Evolutionary conservation across 2,329 filamentous ascomycete genomes (phyloP).

Genomic region (Penicillium sp.): DNA sequence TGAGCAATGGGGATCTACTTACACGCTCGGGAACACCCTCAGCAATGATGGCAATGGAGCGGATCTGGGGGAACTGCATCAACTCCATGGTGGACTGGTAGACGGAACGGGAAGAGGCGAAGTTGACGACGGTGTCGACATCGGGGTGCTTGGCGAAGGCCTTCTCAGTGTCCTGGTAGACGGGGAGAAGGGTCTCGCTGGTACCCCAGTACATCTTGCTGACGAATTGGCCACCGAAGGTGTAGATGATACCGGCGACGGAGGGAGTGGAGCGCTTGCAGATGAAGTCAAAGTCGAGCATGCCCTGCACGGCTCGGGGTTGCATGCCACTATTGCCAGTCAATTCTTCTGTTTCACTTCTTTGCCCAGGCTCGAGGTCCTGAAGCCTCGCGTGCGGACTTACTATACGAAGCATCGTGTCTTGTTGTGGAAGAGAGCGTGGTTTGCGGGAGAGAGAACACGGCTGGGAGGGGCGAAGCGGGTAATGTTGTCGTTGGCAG

Average conservation of each 20-base stretch:
- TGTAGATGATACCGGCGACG: constrained; percentile 99
- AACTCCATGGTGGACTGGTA: constrained; percentile 98
- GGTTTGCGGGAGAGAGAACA: constrained; percentile 82
- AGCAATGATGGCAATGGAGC: constrained; percentile 98
- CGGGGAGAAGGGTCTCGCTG: constrained; percentile 95
- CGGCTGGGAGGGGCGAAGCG: constrained; percentile 92
- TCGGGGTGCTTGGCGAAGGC: constrained; percentile 95
- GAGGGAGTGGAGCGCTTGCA: constrained; percentile 98
- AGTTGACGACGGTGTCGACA: constrained; percentile 98
- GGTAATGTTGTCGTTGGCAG: constrained; percentile 98
- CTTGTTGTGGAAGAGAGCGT: constrained; percentile 98
- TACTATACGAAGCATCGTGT: constrained; percentile 99
- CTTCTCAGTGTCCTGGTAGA: constrained; percentile 93
- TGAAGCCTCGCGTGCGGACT: constrained; percentile 34
- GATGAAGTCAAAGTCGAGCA: constrained; percentile 99
- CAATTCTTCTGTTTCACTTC: constrained; percentile 10
- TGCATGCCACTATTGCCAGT: constrained; percentile 71
- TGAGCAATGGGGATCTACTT: constrained; percentile 33
- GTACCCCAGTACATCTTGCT: constrained; percentile 99
- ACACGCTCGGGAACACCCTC: constrained; percentile 98
- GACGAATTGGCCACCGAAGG: constrained; percentile 99
- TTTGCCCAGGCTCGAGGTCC: background rate
- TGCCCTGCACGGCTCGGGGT: constrained; percentile 85
- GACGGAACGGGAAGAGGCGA: constrained; percentile 96
- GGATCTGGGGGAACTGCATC: constrained; percentile 95